Conservation (phyloP, 2,329 filamentous ascomycete genomes). For the Neofusicoccum cordaticola region DNA sequence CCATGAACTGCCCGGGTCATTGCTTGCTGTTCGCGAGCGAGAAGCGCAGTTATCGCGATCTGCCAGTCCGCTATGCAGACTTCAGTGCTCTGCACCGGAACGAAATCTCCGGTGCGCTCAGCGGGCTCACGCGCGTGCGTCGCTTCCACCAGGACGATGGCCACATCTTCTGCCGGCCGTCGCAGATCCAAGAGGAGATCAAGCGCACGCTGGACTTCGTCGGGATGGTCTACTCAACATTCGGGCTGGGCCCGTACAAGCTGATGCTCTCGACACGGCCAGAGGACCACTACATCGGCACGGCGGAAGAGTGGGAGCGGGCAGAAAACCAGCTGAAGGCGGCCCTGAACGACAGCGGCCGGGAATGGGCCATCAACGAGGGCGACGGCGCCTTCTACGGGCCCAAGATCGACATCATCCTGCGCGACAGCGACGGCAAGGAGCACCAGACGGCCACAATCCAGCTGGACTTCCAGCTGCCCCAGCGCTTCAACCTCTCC, state of each 20-base stretch:
- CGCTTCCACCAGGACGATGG: slow-evolving; percentile 96
- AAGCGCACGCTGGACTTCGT: slow-evolving; percentile 72
- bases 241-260: slow-evolving; percentile 70
- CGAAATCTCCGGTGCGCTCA: slow-evolving; percentile 87
- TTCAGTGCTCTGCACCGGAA: slow-evolving; percentile 95
- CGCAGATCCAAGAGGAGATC: slow-evolving; percentile 74
- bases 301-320: slow-evolving; percentile 64
- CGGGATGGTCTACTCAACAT: slow-evolving; percentile 65
- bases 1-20: slow-evolving; percentile 97
- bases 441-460: slow-evolving; percentile 87
- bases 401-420: slow-evolving; percentile 84
- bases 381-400: slow-evolving; percentile 90
- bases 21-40: slow-evolving; percentile 82
- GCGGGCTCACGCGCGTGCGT: slow-evolving; percentile 85
- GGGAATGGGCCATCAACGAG: slow-evolving; percentile 70
- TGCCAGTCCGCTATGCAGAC: slow-evolving; percentile 90
- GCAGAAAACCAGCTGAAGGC: slow-evolving; percentile 66
- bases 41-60: slow-evolving; percentile 81
- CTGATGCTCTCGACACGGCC: slow-evolving; percentile 78
- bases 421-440: slow-evolving; percentile 72
- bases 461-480: slow-evolving; percentile 86
- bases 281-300: slow-evolving; percentile 73
- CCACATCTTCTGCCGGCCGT: slow-evolving; percentile 86
- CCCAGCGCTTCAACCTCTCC: slow-evolving; percentile 73
- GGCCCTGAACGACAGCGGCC: slow-evolving; percentile 62